phyloP scores from a whole-genome alignment of 352 stramenopile genomes.

The Halophytophthora batemanensis region DNA sequence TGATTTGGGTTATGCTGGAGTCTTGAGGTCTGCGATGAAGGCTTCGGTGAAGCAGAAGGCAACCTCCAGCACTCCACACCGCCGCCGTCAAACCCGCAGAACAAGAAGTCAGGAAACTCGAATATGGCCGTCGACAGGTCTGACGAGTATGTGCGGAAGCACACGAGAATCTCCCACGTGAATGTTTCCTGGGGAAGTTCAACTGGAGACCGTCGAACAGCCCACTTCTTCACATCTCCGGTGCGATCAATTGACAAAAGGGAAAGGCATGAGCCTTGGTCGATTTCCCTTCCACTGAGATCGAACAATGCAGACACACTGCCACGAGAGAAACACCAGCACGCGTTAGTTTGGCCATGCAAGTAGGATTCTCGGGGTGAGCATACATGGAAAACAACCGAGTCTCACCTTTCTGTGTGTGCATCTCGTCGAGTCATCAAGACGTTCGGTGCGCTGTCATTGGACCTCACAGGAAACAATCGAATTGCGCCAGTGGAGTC shows the following conservation, averaged over 20 bases:
- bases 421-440: slow-evolving; percentile 18
- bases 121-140: slow-evolving; percentile 31
- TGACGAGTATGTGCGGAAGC: slow-evolving; percentile 41
- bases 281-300: slow-evolving; percentile 2
- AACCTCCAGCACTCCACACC: slow-evolving; percentile 55
- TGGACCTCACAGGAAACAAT: slow-evolving; percentile 12
- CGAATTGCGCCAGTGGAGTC: slow-evolving; percentile 17
- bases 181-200: slow-evolving; percentile 1
- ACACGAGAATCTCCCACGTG: slow-evolving; percentile 37
- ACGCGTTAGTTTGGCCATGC: neutral
- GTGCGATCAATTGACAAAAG: slow-evolving; percentile 32
- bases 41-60: slow-evolving; percentile 10
- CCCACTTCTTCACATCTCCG: slow-evolving; percentile 52
- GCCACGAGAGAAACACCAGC: neutral
- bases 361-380: no score
- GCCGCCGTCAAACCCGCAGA: slow-evolving; percentile 48
- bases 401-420: slow-evolving; percentile 21
- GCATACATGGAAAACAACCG: neutral
- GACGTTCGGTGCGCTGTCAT: neutral
- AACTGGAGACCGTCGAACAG: slow-evolving; percentile 7
- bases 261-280: neutral
- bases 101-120: slow-evolving; percentile 37
- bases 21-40: slow-evolving; percentile 6
- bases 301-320: slow-evolving; percentile 19
- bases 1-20: slow-evolving; percentile 15